Percentiles rank a stretch among this genome's conserved stretches.
phyloP scores from a whole-genome alignment of 352 stramenopile species.

The Phytophthora hybrid region DNA sequence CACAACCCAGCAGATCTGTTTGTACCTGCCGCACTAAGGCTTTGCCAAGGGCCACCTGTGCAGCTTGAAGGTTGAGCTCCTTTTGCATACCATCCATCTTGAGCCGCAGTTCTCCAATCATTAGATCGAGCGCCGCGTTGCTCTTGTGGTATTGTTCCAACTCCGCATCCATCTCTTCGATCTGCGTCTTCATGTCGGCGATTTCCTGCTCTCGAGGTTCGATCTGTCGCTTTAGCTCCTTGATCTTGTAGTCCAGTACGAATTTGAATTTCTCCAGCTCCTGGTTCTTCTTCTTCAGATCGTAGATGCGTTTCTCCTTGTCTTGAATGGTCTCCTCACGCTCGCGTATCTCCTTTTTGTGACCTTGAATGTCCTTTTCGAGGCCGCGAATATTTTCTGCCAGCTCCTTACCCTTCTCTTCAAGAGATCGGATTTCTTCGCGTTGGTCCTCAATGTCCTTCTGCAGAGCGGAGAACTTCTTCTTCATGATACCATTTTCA shows the following conservation, averaged over 20 bases:
- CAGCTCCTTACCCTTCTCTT: slow-evolving; percentile 94
- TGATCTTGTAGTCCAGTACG: slow-evolving; percentile 97
- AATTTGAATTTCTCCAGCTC: slow-evolving; percentile 98
- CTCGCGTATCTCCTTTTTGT: slow-evolving; percentile 94
- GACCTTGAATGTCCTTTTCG: slow-evolving; percentile 93
- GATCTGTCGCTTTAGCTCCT: slow-evolving; percentile 97
- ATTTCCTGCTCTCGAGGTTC: slow-evolving; percentile 96
- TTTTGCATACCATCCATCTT: slow-evolving; percentile 95
- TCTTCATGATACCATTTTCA: slow-evolving; percentile 97
- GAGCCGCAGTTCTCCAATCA: slow-evolving; percentile 94
- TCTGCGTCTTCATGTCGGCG: slow-evolving; percentile 94
- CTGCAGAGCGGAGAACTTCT: slow-evolving; percentile 94
- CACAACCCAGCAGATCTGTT: slow-evolving; percentile 75
- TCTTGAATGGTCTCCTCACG: slow-evolving; percentile 95
- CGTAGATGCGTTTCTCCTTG: slow-evolving; percentile 97
- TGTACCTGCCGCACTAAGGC: slow-evolving; percentile 82
- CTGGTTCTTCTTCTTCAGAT: slow-evolving; percentile 98
- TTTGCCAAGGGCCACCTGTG: slow-evolving; percentile 70
- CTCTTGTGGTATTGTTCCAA: slow-evolving; percentile 96
- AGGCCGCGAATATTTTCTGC: slow-evolving; percentile 92
- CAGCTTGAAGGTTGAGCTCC: slow-evolving; percentile 76
- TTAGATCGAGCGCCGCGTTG: slow-evolving; percentile 93
- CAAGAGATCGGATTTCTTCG: slow-evolving; percentile 92
- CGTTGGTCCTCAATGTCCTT: slow-evolving; percentile 96
- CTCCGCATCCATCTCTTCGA: slow-evolving; percentile 96